Evolutionary conservation across 202 grass and related monocot genomes (phyloP), one percentile per base, ranked within the genome.

Genomic region (Zoysia matrella): DNA sequence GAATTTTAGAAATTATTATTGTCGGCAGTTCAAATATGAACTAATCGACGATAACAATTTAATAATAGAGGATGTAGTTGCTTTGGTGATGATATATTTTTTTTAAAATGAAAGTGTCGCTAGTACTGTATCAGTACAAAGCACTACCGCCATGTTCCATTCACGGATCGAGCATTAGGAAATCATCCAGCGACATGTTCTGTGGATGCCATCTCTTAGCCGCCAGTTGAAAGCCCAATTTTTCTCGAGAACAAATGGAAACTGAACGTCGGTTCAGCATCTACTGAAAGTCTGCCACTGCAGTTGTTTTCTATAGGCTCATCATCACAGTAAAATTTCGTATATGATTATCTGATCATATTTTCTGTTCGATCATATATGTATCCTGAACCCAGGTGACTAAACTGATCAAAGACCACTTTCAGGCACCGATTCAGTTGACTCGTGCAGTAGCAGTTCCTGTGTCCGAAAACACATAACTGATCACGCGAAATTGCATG

Each of bases 151-250:
- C 74, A 77, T 65, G 60, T 76, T 76, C 18, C 58, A 15, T 76
- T 64, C 18, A 39, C 74, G 47, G 73, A 41, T 11, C 9, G 7
- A 30, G 57, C 49, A 66, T 13, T 18, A 45, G 60, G 47, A 48
- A 77, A 65, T 43, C 75, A 42, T 66, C 52, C 49, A 53, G 48
- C 42, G 48, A n/a, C 48, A 52, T 52, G 61, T 16, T 63, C 8
- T 51, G 7, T 36, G 47, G 45, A 64, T 65, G 18, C 4, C 50
- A 12, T 54, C 9, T 79, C 1, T 13, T 45, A 12, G 67, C 41
- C 56, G 15, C 64, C 15, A 30, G 47, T 12, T 45, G 62, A 40
- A 78, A 53, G 61, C 50, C 22, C 22, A 22, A 22, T 22, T 22
- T 22, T 22, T 22, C 22, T 22, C 22, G 22, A 22, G 22, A 22